Base-by-base conservation (phyloP, 176 grass and related monocot genomes). In the Calamus simplicifolius region DNA sequence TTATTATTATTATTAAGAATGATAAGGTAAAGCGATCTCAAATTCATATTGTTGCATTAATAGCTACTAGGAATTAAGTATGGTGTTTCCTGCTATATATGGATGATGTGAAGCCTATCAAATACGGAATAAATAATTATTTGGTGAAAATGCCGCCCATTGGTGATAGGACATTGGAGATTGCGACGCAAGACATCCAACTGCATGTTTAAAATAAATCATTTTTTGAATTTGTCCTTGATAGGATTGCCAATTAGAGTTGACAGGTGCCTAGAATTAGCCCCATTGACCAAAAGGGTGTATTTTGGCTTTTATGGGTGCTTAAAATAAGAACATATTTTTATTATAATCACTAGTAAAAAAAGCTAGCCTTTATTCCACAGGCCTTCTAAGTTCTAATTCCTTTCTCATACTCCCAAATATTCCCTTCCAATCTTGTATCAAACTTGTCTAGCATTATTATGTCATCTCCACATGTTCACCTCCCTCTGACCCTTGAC, bases 381-480 rank as follows among this genome's bases (percentile, higher is more conserved):
- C 54, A 77, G 64, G 51, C 57, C 51, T 56, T 81, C 81, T 62
- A 64, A 78, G 69, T 62, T 54, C 70, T 72, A 79, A 79, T 79
- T 79, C 73, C 51, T 64, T 83, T 76, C 73, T 64, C 85, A 79
- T 66, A 48, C 67, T 35, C 83, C 83, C 86, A 84, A 90, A 95
- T 84, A 90, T 90, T 90, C 82, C 77, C 19, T 85, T 50, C 75
- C 80, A 85, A 89, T 86, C 82, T 67, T 81, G 72, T 52, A 64
- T 80, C 70, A 78, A 70, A 55, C 73, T 61, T 80, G 73, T 84
- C 82, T 73, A 69, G 67, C 68, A 73, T 81, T 79, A 79, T 79
- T 90, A 65, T 90, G 80, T 72, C 77, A 87, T 56, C 59, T 28
- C 58, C 85, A 81, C 77, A 78, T 89, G 80, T 65, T 62, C 66